Base-by-base conservation (phyloP, 306 rosid species). In the Cucumis cinereus region DNA sequence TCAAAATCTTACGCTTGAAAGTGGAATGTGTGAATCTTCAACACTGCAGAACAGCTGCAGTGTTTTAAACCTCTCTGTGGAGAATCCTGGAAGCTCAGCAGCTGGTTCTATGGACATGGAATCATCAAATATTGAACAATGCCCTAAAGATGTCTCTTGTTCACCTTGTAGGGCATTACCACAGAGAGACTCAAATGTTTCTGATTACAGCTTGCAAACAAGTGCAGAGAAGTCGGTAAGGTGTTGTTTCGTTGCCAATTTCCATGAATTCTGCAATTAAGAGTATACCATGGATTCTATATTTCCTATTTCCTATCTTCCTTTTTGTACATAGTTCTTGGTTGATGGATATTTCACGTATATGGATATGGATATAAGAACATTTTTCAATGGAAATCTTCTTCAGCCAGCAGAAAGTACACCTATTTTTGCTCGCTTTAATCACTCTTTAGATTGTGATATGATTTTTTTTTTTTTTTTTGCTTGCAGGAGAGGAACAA, bases 71-170 rank as follows among this genome's bases (percentile, higher is more conserved):
- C 81, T 78, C 61, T 55, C 79, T 20, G 77, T 78, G 69, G 81
- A 62, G 52, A 23, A 77, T 66, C 81, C 76, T 23, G 84, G 86
- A 77, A 79, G 76, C 79, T 83, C 83, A 53, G 83, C 64, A 53
- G 77, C 76, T 81, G 77, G 85, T 82, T 85, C 83, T 30, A 36
- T 75, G 54, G 88, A 82, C 73, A 79, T 78, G 70, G 87, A 82
- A 77, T 79, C 76, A 62, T 86, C 89, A 71, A 91, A 86, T 76
- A 87, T 81, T 86, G 87, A 82, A 76, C 85, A 84, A 69, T 88
- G 86, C 76, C 83, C 68, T 70, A 85, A 82, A 79, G 87, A 80
- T 43, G 82, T 81, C 60, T 77, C 86, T 72, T 82, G 74, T 86
- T 82, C 80, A 70, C 81, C 74, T 28, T 70, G 78, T 84, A 88